Evolutionary conservation across 768 basidiomycete species (phyloP).

Genomic region (Tylopilus subfusipes): DNA sequence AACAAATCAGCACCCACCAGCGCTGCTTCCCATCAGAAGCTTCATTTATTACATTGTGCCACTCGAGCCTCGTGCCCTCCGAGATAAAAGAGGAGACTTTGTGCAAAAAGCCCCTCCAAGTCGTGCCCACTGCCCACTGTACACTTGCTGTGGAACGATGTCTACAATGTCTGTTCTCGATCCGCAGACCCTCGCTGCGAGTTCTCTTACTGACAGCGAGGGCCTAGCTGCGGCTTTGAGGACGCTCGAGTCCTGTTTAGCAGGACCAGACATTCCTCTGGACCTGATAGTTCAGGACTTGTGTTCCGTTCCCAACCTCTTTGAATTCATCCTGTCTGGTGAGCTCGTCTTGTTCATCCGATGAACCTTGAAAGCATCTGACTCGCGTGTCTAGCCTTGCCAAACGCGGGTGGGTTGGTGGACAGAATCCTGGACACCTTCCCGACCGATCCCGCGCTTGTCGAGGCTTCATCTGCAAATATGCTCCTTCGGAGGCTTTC

Average conservation of each 20-base stretch:
- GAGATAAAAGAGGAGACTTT: neutral
- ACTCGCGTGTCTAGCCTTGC: conserved; percentile 9
- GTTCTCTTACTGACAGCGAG: conserved; percentile 15
- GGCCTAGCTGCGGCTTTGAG: conserved; percentile 16
- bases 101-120: neutral
- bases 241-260: conserved; percentile 26
- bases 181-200: conserved; percentile 16
- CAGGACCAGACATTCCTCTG: conserved; percentile 17
- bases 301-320: conserved; percentile 25
- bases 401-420: conserved; percentile 13
- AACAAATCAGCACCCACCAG: neutral
- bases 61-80: neutral
- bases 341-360: neutral
- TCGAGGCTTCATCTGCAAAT: conserved; percentile 18
- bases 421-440: conserved; percentile 33
- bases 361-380: neutral
- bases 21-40: conserved; percentile 9
- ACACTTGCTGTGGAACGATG: neutral
- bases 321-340: conserved; percentile 32
- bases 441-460: conserved; percentile 24
- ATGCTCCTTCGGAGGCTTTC: conserved; percentile 28
- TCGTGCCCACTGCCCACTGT: neutral
- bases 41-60: neutral
- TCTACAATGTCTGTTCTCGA: conserved; percentile 10
- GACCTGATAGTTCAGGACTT: conserved; percentile 27